A percentile compares a stretch with the other conserved stretches of the same genome.
Conservation (phyloP, 192 early-diverging fungal genomes). For the Gigaspora rosea region DNA sequence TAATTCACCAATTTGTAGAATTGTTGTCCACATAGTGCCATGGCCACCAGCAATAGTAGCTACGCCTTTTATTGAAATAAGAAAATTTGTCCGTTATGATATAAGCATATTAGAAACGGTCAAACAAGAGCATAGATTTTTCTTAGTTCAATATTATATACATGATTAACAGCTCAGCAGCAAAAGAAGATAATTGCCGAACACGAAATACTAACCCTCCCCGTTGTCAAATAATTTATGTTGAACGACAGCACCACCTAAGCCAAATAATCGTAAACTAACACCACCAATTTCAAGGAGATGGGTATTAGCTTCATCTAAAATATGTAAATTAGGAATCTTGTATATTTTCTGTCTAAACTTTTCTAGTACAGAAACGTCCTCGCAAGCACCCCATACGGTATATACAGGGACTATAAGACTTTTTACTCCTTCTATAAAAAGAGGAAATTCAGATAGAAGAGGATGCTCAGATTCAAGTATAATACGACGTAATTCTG, state of each 20-base stretch:
- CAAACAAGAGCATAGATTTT: too few species aligned
- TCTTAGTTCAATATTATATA: too few species aligned
- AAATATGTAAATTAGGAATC: slow-evolving; percentile 51
- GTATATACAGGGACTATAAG: slow-evolving; percentile 61
- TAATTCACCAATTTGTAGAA: slow-evolving; percentile 62
- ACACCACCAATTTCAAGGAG: slow-evolving; percentile 59
- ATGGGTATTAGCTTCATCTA: slow-evolving; percentile 55
- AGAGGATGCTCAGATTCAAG: slow-evolving; percentile 40
- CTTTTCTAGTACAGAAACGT: slow-evolving; percentile 59
- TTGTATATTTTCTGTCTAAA: slow-evolving; percentile 52
- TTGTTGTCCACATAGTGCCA: slow-evolving; percentile 67
- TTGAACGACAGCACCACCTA: slow-evolving; percentile 61
- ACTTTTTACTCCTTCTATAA: slow-evolving; percentile 42
- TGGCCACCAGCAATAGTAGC: slow-evolving; percentile 61
- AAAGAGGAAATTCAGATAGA: slow-evolving; percentile 57
- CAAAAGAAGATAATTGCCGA: too few species aligned
- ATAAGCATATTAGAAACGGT: too few species aligned
- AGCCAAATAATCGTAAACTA: slow-evolving; percentile 57
- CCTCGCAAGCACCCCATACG: slow-evolving; percentile 65
- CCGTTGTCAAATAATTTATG: slow-evolving; percentile 67
- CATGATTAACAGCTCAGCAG: too few species aligned
- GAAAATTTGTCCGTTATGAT: too few species aligned
- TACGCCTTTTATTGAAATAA: slow-evolving; percentile 36
- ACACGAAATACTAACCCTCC: slow-evolving; percentile 44
- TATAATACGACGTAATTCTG: slow-evolving; percentile 49